A percentile compares a stretch with the other conserved stretches of the same genome.
Conservation (phyloP, 768 basidiomycete species). For the Phlegmacium glaucopus region DNA sequence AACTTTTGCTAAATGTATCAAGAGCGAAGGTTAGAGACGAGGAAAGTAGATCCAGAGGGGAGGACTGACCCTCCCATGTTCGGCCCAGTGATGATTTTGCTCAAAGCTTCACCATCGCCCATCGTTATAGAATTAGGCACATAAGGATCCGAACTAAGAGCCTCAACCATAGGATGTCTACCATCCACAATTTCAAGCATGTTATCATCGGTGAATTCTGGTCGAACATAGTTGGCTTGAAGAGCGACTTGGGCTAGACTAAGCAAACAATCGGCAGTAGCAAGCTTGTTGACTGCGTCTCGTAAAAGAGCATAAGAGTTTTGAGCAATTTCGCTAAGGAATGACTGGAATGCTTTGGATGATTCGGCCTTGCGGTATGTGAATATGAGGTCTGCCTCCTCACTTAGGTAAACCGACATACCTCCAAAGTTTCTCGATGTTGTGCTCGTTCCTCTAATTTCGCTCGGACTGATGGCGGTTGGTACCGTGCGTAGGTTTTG, state of each 20-base stretch:
- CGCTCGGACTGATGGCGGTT: conserved; percentile 59
- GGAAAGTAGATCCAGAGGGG: background rate
- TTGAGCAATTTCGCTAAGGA: conserved; percentile 65
- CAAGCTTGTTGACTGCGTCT: conserved; percentile 75
- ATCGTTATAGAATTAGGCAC: conserved; percentile 79
- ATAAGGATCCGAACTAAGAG: conserved; percentile 72
- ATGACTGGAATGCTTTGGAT: conserved; percentile 59
- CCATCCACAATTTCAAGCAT: conserved; percentile 76
- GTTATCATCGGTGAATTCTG: conserved; percentile 66
- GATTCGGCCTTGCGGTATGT: conserved; percentile 46
- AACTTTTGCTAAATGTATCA: conserved; percentile 62
- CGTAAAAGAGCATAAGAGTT: conserved; percentile 71
- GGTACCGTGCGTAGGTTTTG: conserved; percentile 68
- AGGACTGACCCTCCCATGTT: conserved; percentile 71
- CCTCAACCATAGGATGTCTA: conserved; percentile 92
- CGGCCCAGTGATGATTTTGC: conserved; percentile 78
- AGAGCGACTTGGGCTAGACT: conserved; percentile 81
- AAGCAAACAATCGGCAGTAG: conserved; percentile 81
- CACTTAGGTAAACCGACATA: conserved; percentile 8
- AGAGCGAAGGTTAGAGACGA: conserved; percentile 1
- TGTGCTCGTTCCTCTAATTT: conserved; percentile 73
- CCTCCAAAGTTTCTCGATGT: conserved; percentile 66
- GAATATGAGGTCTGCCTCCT: background rate
- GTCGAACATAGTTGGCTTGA: conserved; percentile 73
- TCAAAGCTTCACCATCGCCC: conserved; percentile 47